A percentile compares a stretch with the other conserved stretches of the same genome.
Evolutionary conservation across 2,329 filamentous ascomycete genomes (phyloP).

Genomic region (Daldinia sp.): DNA sequence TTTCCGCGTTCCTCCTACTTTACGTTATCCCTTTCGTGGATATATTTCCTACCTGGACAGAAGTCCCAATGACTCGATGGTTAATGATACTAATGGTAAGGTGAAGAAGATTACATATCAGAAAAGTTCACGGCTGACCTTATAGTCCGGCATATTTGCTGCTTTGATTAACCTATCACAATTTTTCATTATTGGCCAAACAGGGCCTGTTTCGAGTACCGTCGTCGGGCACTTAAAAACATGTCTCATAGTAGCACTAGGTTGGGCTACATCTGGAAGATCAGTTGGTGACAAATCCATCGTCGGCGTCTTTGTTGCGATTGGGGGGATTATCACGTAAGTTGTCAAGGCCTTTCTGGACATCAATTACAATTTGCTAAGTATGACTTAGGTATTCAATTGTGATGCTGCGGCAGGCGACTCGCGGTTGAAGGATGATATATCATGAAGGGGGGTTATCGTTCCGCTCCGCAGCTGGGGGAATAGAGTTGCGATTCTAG

Average conservation of each 20-base stretch:
- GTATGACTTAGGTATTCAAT: conserved; percentile 53
- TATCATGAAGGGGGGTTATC: not conserved
- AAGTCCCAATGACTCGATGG: conserved; percentile 62
- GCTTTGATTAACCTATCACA: conserved; percentile 71
- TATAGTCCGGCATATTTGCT: conserved; percentile 68
- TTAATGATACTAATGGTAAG: conserved; percentile 66
- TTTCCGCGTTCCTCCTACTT: conserved; percentile 68
- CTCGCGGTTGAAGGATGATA: conserved; percentile 28
- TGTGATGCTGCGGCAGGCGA: conserved; percentile 57
- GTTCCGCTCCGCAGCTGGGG: conserved; percentile 22
- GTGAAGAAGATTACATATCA: not conserved
- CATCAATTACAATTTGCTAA: not conserved
- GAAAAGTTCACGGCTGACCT: conserved; percentile 28
- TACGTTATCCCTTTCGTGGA: conserved; percentile 73
- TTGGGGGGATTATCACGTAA: conserved; percentile 66
- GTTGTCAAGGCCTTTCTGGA: conserved; percentile 39
- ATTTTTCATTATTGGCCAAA: conserved; percentile 69
- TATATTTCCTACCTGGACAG: conserved; percentile 64
- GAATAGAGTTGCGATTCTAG: not conserved
- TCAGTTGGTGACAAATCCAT: conserved; percentile 64
- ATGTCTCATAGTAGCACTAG: conserved; percentile 69
- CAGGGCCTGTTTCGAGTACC: conserved; percentile 69
- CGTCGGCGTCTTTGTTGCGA: conserved; percentile 62
- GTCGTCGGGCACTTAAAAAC: conserved; percentile 73
- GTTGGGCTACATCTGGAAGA: conserved; percentile 66